Base-by-base conservation (phyloP, 2,329 filamentous ascomycete species). In the Emergomyces orientalis region DNA sequence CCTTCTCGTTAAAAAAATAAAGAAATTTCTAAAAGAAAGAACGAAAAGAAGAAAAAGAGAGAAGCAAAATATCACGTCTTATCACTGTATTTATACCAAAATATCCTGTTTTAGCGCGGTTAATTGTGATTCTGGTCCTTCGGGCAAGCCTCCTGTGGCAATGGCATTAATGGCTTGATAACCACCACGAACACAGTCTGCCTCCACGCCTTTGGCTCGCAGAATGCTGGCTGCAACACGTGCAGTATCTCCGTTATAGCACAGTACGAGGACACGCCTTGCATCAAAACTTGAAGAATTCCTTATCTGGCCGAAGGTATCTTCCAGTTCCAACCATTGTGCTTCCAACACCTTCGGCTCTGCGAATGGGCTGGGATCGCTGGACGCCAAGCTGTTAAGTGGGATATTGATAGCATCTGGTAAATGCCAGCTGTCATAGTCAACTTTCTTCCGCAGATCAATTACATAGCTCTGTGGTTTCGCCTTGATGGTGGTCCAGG, bases 171-270 rank as follows among this genome's bases (percentile, higher is more conserved):
- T 17, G 14, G 52, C 61, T 27, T 43, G 27, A 59, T 58, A 64
- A 2, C 81, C 81, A 9, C 79, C 80, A 27, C 74, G 71, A 27
- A 83, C 67, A 66, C 78, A 81, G 51, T 79, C 77, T 0, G 80
- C 79, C 62, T 77, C 74, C 30, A 78, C 72, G 0, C 79, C 81
- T 65, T 80, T 81, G 0, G 80, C 81, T 5, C 82, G 74, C 57
- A 85, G 69, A 2, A 85, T 77, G 61, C 81, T 83, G 2, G 80
- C 80, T 2, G 81, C 82, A 5, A 85, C 77, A 0, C 83, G 76
- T 4, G 82, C 76, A 37, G 78, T 81, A 63, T 85, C 81, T 2
- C 83, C 83, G 56, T 82, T 74, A 60, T 84, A 84, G 68, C 82
- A 84, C 11, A 82, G 68, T 11, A 84, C 67, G 13, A 84, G 67